Conservation (phyloP, 805 yeast genomes). For the Yarrowia sp. region DNA sequence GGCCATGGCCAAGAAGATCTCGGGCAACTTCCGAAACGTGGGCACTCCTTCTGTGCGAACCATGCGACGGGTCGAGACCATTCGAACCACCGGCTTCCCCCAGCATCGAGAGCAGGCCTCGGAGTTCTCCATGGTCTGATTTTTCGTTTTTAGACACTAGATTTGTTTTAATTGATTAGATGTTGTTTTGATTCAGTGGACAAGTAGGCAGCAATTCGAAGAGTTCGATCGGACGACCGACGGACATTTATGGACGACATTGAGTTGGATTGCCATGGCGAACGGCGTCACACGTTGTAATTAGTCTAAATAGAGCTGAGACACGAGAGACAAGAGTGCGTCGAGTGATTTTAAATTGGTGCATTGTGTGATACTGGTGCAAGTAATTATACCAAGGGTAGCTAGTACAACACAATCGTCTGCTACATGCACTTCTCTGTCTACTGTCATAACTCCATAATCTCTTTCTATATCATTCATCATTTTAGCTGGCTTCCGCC, state of each 20-base stretch:
- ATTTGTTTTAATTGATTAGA: slow-evolving; percentile 2
- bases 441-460: no score
- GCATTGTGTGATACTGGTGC: no score
- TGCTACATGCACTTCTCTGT: no score
- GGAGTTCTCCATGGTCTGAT: slow-evolving; percentile 16
- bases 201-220: no score
- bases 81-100: slow-evolving; percentile 19
- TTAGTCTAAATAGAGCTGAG: no score
- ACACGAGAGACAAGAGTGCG: no score
- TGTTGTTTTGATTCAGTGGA: not conserved
- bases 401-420: not conserved
- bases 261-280: no score
- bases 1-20: slow-evolving; percentile 25
- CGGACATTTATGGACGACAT: no score
- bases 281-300: no score
- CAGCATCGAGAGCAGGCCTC: not conserved
- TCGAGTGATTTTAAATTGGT: no score
- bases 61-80: slow-evolving; percentile 24
- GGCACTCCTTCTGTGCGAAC: slow-evolving; percentile 23
- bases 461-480: not conserved
- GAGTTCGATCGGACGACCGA: no score
- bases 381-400: no score
- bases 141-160: not conserved
- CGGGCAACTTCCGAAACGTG: slow-evolving; percentile 25
- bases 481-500: not conserved